These are phyloP conservation scores for Cadophora gregata DNA, from an alignment of 2,329 filamentous ascomycete genomes.

Conservation along the genomic window DNA sequence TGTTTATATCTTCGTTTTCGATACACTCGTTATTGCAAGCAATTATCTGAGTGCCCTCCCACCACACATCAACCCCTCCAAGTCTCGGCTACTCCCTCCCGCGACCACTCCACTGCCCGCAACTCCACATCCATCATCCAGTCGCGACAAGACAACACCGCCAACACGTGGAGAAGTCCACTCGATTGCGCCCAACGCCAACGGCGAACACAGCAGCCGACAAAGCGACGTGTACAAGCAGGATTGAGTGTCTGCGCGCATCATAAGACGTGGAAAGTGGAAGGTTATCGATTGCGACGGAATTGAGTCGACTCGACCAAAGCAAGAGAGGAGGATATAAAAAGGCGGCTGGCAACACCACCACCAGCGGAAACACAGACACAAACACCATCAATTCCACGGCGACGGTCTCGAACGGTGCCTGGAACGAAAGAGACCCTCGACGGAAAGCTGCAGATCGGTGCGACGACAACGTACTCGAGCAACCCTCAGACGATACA, in stretches of 20 bases:
- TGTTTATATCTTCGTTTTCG: neutral
- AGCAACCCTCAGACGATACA: neutral
- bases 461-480: conserved; percentile 3
- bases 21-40: neutral
- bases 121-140: neutral
- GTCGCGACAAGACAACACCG: conserved; percentile 10
- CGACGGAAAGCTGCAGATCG: neutral
- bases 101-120: neutral
- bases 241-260: conserved; percentile 3
- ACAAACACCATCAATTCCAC: neutral
- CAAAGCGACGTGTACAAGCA: conserved; percentile 6
- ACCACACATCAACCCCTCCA: neutral
- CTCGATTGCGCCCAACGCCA: neutral
- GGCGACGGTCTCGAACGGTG: neutral
- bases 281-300: conserved; percentile 6
- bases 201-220: conserved; percentile 5
- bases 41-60: neutral
- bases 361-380: neutral
- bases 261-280: conserved; percentile 9
- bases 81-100: conserved; percentile 1
- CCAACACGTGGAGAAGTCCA: conserved; percentile 4
- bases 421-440: neutral
- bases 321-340: neutral
- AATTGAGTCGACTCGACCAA: neutral
- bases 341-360: neutral